A percentile compares a stretch with the other conserved stretches of the same genome.
Conservation (phyloP, 257 asterid genomes). For the Oldenlandia corymbosa region DNA sequence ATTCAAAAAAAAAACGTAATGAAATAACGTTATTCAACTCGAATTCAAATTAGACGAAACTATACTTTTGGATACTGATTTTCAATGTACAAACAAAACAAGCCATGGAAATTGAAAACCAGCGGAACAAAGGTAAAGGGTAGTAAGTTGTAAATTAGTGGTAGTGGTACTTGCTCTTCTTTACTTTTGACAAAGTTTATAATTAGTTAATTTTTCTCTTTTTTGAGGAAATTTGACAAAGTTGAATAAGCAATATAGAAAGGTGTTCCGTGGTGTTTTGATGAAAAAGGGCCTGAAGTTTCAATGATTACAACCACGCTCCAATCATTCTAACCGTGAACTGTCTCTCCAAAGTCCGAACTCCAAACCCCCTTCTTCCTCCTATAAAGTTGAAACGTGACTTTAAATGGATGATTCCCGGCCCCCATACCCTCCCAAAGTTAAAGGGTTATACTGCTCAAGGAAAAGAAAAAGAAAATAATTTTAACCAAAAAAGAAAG, state of each 20-base stretch:
- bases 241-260: too few relatives aligned
- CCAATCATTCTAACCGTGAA: slow-evolving; percentile 35
- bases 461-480: neutral
- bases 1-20: too few relatives aligned
- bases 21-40: too few relatives aligned
- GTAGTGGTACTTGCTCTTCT: slow-evolving; percentile 4
- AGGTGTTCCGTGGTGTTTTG: slow-evolving; percentile 41
- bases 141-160: too few relatives aligned
- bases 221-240: too few relatives aligned
- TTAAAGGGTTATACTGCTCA: neutral
- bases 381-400: slow-evolving; percentile 1
- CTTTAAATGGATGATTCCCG: slow-evolving; percentile 1
- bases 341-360: slow-evolving; percentile 9
- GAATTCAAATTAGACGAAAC: too few relatives aligned
- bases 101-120: too few relatives aligned
- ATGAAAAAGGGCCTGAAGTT: slow-evolving; percentile 24
- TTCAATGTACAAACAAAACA: too few relatives aligned
- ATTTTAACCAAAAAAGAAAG: too few relatives aligned
- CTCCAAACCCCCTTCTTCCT: slow-evolving; percentile 1
- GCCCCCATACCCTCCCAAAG: neutral
- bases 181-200: slow-evolving; percentile 40
- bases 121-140: too few relatives aligned
- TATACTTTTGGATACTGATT: too few relatives aligned
- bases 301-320: slow-evolving; percentile 68
- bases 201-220: too few relatives aligned